A percentile compares a stretch with the other conserved stretches of the same genome.
Conservation (phyloP, 805 yeast species). For the Suhomyces sp. region DNA sequence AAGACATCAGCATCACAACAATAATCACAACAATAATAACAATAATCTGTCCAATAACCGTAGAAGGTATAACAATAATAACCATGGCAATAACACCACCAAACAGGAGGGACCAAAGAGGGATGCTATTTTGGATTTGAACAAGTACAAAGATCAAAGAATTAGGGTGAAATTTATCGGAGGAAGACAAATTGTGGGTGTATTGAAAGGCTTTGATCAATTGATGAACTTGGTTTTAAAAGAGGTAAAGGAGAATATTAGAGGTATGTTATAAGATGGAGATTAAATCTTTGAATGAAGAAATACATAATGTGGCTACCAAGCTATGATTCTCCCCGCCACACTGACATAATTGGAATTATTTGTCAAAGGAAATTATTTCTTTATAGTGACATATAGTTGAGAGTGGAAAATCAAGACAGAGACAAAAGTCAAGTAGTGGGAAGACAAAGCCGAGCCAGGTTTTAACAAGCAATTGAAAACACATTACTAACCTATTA, state of each 20-base stretch:
- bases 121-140: constrained; percentile 83
- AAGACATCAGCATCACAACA: too few relatives aligned
- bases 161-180: constrained; percentile 81
- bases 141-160: constrained; percentile 68
- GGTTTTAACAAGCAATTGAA: not conserved
- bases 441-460: too few relatives aligned
- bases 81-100: constrained; percentile 6
- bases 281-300: too few relatives aligned
- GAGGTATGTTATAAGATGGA: too few relatives aligned
- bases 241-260: constrained; percentile 62
- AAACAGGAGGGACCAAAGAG: constrained; percentile 75
- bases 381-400: too few relatives aligned
- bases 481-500: constrained; percentile 13
- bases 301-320: too few relatives aligned
- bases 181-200: constrained; percentile 81
- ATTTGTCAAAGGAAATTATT: too few relatives aligned
- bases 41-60: constrained; percentile 12
- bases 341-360: too few relatives aligned
- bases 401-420: too few relatives aligned
- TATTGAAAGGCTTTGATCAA: constrained; percentile 79
- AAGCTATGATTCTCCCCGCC: too few relatives aligned
- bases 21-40: constrained; percentile 6
- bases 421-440: too few relatives aligned
- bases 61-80: constrained; percentile 20
- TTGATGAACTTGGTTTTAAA: constrained; percentile 77